These are phyloP conservation scores for Rhododendron ovatum DNA, from an alignment of 148 eudicot species.

Conservation along the genomic window DNA sequence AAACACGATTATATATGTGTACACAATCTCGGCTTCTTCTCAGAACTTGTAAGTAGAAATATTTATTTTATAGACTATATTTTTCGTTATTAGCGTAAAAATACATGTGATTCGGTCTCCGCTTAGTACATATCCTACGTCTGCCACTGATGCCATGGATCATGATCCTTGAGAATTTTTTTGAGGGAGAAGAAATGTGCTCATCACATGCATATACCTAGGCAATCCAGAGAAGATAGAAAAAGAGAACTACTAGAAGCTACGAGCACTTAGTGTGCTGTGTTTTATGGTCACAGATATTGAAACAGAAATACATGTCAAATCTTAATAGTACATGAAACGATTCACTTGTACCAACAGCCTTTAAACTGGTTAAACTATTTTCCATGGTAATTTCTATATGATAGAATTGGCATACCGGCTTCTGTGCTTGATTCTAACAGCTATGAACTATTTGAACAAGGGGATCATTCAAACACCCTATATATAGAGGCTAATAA, in stretches of 20 bases:
- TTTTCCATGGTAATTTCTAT: neutral
- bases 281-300: neutral
- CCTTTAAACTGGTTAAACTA: neutral
- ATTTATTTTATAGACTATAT: no score
- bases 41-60: no score
- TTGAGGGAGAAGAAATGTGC: no score
- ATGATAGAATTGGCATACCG: neutral
- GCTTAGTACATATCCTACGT: no score
- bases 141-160: no score
- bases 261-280: neutral
- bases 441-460: neutral
- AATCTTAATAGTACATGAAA: neutral
- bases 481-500: neutral
- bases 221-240: no score
- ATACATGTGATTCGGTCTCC: no score
- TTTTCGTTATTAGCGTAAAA: no score
- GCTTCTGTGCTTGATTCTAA: neutral
- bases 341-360: neutral
- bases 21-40: no score
- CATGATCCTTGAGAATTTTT: no score
- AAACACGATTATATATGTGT: no score
- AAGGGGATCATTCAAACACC: neutral
- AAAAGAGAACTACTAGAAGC: no score
- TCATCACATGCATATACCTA: neutral
- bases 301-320: neutral